A percentile compares a stretch with the other conserved stretches of the same genome.
phyloP scores from a whole-genome alignment of 371 early-diverging fungal genomes.

The Syncephalis fuscata region DNA sequence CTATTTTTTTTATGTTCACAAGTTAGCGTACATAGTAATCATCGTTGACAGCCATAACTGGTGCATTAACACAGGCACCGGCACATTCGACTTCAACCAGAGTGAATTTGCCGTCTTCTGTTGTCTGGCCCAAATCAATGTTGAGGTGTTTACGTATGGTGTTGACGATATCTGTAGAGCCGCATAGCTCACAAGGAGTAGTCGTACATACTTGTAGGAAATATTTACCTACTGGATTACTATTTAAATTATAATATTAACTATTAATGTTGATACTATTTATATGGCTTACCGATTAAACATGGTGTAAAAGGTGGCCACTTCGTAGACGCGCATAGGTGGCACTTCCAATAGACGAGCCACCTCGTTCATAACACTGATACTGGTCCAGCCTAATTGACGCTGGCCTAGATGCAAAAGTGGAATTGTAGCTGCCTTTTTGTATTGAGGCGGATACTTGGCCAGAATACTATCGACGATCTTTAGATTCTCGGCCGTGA shows the following conservation, averaged over 20 bases:
- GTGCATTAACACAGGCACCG: slow-evolving; percentile 98
- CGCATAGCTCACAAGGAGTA: slow-evolving; percentile 93
- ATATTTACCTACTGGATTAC: slow-evolving; percentile 94
- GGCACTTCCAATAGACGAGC: slow-evolving; percentile 87
- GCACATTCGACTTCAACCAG: slow-evolving; percentile 98
- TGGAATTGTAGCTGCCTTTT: slow-evolving; percentile 94
- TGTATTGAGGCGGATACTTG: slow-evolving; percentile 94
- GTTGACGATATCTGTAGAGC: slow-evolving; percentile 76
- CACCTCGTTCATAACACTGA: slow-evolving; percentile 94
- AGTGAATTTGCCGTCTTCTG: slow-evolving; percentile 85
- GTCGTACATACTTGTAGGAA: slow-evolving; percentile 97
- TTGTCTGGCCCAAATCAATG: slow-evolving; percentile 89
- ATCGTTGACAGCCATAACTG: slow-evolving; percentile 93
- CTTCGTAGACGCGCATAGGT: slow-evolving; percentile 98
- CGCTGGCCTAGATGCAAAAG: slow-evolving; percentile 90
- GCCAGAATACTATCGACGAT: slow-evolving; percentile 75
- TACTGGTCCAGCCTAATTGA: slow-evolving; percentile 81
- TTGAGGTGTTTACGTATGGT: slow-evolving; percentile 71
- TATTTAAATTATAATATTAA: slow-evolving; percentile 6
- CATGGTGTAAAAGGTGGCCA: slow-evolving; percentile 99
- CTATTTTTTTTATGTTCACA: background rate
- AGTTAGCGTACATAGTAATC: slow-evolving; percentile 69
- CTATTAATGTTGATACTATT: slow-evolving; percentile 2
- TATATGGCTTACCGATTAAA: slow-evolving; percentile 67
- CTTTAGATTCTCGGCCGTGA: slow-evolving; percentile 58